Evolutionary conservation across 2,329 filamentous ascomycete species (phyloP).

Genomic region (Cadophora malorum): DNA sequence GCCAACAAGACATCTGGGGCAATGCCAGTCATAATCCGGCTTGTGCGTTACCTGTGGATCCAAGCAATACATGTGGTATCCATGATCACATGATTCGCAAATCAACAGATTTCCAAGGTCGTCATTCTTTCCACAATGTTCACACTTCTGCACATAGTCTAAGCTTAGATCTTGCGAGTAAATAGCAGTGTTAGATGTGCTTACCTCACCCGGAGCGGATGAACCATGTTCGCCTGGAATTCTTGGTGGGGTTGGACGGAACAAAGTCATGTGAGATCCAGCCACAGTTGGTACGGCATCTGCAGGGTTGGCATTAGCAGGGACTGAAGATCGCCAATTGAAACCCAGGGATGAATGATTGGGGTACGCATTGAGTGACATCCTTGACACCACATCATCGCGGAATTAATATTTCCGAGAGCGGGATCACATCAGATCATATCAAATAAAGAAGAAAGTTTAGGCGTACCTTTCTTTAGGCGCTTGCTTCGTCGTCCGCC

Average conservation of each 20-base stretch:
- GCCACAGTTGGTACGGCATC: conserved; percentile 82
- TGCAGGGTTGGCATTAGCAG: conserved; percentile 50
- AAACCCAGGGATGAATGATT: conserved; percentile 24
- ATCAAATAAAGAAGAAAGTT: conserved; percentile 18
- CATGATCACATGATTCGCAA: conserved; percentile 91
- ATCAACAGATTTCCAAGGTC: conserved; percentile 73
- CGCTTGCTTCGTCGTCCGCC: conserved; percentile 88
- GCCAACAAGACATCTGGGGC: conserved; percentile 90
- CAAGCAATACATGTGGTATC: conserved; percentile 86
- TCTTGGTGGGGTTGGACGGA: conserved; percentile 79
- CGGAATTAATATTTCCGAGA: conserved; percentile 15
- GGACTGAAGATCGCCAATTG: conserved; percentile 37
- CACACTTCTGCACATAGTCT: conserved; percentile 69
- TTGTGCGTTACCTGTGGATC: conserved; percentile 82
- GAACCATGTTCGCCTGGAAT: conserved; percentile 57
- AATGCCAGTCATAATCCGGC: conserved; percentile 93
- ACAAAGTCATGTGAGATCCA: conserved; percentile 95
- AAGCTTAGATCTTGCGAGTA: conserved; percentile 33
- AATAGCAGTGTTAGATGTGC: conserved; percentile 60
- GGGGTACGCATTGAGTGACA: conserved; percentile 31
- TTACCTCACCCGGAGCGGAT: conserved; percentile 57
- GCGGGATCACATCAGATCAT: background rate
- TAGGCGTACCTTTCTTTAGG: conserved; percentile 79
- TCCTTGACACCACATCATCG: conserved; percentile 33
- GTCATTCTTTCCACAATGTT: conserved; percentile 82